A percentile compares a stretch with the other conserved stretches of the same genome.
Evolutionary conservation across 441 rosid species (phyloP).

Genomic region (Melastoma candidum): DNA sequence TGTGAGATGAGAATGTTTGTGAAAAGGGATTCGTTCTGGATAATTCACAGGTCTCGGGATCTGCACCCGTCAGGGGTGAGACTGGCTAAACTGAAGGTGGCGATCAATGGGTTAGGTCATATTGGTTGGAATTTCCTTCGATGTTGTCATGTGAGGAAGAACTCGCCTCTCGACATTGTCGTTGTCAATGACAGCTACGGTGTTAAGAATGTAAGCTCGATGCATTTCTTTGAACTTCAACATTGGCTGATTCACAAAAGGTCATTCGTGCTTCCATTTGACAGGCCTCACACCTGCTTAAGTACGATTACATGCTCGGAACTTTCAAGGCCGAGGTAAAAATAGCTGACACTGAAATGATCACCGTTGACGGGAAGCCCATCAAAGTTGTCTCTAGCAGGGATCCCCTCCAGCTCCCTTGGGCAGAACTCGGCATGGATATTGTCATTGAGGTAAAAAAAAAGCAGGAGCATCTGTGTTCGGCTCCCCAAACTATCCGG

Average conservation of each 20-base stretch:
- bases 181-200: constrained; percentile 97
- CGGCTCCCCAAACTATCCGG: background rate
- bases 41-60: constrained; percentile 29
- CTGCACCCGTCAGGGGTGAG: constrained; percentile 50
- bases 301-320: constrained; percentile 90
- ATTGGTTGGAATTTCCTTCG: constrained; percentile 95
- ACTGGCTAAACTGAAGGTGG: constrained; percentile 86
- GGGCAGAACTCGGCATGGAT: constrained; percentile 95
- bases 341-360: constrained; percentile 58
- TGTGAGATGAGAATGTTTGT: too few relatives aligned
- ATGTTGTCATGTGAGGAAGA: constrained; percentile 93
- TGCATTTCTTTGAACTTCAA: background rate
- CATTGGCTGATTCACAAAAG: background rate
- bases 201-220: constrained; percentile 71
- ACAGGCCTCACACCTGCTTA: constrained; percentile 95
- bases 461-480: background rate
- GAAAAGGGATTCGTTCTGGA: too few relatives aligned
- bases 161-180: constrained; percentile 88
- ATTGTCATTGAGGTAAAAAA: constrained; percentile 77
- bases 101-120: constrained; percentile 92
- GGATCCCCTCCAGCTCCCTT: constrained; percentile 95
- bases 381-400: constrained; percentile 83
- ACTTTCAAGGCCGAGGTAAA: constrained; percentile 90
- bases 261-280: background rate
- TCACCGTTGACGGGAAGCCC: constrained; percentile 78